phyloP scores from a whole-genome alignment of 1,139 yeast species.

The Arxiozyma heterogenica region DNA sequence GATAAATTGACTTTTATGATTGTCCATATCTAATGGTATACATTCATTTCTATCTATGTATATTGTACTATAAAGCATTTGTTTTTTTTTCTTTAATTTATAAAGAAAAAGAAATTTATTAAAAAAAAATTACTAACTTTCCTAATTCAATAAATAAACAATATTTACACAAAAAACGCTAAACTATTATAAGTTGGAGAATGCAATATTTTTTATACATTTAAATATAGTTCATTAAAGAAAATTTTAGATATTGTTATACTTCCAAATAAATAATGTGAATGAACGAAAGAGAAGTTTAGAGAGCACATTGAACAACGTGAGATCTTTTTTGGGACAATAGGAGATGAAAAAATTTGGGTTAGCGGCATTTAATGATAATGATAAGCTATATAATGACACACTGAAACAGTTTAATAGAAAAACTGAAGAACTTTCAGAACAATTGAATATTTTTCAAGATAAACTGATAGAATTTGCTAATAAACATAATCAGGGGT shows the following conservation, averaged over 20 bases:
- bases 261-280: not conserved
- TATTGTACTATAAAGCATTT: not conserved
- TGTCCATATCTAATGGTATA: too few species aligned
- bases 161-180: too few species aligned
- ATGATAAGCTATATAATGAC: not conserved
- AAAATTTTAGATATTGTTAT: not conserved
- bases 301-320: not conserved
- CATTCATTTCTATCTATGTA: too few species aligned
- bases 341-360: slow-evolving; percentile 24
- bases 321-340: not conserved
- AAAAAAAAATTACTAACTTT: too few species aligned
- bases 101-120: too few species aligned
- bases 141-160: too few species aligned
- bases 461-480: slow-evolving; percentile 56
- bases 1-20: too few species aligned
- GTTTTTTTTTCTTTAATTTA: too few species aligned
- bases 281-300: not conserved
- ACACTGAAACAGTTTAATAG: slow-evolving; percentile 25
- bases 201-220: not conserved
- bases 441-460: slow-evolving; percentile 54
- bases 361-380: slow-evolving; percentile 21
- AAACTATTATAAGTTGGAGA: too few species aligned
- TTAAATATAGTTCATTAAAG: too few species aligned
- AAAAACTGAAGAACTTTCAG: slow-evolving; percentile 44
- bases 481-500: slow-evolving; percentile 51